Evolutionary conservation across 108 stramenopile species (phyloP), one percentile per base, ranked within the genome.

Genomic region (Hondaea fermentalgiana): DNA sequence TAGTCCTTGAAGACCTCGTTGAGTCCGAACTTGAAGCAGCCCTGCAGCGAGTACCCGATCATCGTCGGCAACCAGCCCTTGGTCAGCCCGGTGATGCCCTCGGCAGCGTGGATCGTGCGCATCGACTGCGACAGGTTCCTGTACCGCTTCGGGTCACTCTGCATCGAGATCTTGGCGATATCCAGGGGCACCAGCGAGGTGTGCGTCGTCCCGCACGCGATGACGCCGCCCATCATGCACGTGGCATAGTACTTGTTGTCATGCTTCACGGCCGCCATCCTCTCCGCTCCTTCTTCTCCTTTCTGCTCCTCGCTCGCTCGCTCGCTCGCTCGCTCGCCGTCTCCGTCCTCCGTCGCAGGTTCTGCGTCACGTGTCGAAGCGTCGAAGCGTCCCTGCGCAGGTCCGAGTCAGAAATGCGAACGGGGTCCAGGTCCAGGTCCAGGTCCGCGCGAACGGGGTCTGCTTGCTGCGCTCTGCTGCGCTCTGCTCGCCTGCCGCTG

Each of bases 1-100:
- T 90, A 87, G 90, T 92, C 92, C 90, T 92, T 92, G 91, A 91
- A 91, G 91, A 91, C 88, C 89, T 92, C 92, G 87, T 91, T 91
- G 21, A 92, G 87, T 5, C 92, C 92, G 90, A 89, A 89, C 89
- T 89, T 89, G 72, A 17, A 72, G 42, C 87, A 23, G 51, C 89
- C 89, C 51, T 91, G 91, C 53, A 89, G 64, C 29, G 64, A 72
- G 83, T 92, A 92, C 23, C 91, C 91, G 45, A 92, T 58, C 14
- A 89, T 35, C 10, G 91, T 92, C 44, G 91, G 90, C n/a, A 87
- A 49, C 90, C 88, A 91, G 25, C 91, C 91, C 71, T 90, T 90
- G 60, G 87, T 57, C 47, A 91, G 51, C 43, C 42, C 89, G 44
- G 23, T 72, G 49, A 87, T 43, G 14, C 91, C 91, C 57, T 89